Conservation (phyloP, 2,329 filamentous ascomycete genomes). For the Fusarium nygamai region DNA sequence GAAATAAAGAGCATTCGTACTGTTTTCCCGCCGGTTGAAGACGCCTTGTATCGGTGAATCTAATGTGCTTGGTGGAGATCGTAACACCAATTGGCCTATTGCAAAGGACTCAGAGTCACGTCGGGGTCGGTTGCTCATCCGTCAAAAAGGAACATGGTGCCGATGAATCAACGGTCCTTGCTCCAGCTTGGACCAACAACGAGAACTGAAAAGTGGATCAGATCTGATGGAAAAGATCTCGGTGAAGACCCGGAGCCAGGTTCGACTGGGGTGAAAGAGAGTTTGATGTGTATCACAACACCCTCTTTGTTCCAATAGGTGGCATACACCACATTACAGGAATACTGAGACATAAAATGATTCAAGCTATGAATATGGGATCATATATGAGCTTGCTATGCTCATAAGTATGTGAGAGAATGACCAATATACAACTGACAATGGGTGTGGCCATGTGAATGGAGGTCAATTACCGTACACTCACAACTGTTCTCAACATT, state of each 20-base stretch:
- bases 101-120: neutral
- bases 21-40: conserved; percentile 17
- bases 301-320: neutral
- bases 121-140: conserved; percentile 13
- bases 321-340: neutral
- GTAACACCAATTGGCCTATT: conserved; percentile 7
- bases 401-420: conserved; percentile 13
- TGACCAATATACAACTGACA: conserved; percentile 5
- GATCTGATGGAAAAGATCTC: conserved; percentile 39
- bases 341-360: conserved; percentile 1
- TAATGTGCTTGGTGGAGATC: conserved; percentile 9
- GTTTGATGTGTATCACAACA: conserved; percentile 18
- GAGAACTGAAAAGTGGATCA: conserved; percentile 15
- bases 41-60: conserved; percentile 34
- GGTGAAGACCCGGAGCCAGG: conserved; percentile 35
- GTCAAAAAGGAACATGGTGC: conserved; percentile 7
- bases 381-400: conserved; percentile 28
- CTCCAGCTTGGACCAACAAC: conserved; percentile 19
- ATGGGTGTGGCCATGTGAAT: conserved; percentile 9
- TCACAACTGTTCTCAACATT: neutral
- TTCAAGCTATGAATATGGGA: conserved; percentile 23
- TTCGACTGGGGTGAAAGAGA: neutral
- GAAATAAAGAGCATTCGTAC: neutral
- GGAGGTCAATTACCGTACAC: neutral
- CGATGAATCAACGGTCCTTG: conserved; percentile 10